Conservation (phyloP, 2,329 filamentous ascomycete genomes). For the Gnomoniopsis smithogilvyi region DNA sequence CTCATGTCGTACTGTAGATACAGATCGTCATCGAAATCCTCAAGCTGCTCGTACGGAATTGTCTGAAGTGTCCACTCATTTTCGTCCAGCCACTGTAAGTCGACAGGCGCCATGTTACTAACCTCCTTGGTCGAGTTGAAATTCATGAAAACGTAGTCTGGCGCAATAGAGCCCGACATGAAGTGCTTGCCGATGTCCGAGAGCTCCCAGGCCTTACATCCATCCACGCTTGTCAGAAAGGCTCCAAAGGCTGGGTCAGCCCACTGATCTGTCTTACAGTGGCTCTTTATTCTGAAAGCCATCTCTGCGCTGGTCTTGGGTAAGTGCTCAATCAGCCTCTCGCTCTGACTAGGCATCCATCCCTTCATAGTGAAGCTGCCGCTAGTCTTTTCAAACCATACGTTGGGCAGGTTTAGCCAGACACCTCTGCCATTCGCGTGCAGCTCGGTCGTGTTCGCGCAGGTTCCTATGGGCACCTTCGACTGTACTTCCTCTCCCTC, state of each 20-base stretch:
- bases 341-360: constrained; percentile 38
- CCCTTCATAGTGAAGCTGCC: constrained; percentile 40
- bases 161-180: constrained; percentile 30
- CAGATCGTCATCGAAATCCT: constrained; percentile 27
- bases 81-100: constrained; percentile 34
- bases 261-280: constrained; percentile 22
- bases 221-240: constrained; percentile 33
- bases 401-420: constrained; percentile 6
- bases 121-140: constrained; percentile 25
- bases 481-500: not conserved
- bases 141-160: constrained; percentile 38
- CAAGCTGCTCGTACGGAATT: constrained; percentile 38
- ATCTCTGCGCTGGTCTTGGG: constrained; percentile 31
- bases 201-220: constrained; percentile 45
- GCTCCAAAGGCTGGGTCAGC: constrained; percentile 24
- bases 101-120: constrained; percentile 23
- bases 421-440: constrained; percentile 4
- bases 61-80: constrained; percentile 39
- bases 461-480: not conserved
- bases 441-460: not conserved
- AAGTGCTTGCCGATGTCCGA: constrained; percentile 32
- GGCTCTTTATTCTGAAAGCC: constrained; percentile 23
- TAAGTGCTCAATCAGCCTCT: constrained; percentile 32
- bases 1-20: constrained; percentile 19
- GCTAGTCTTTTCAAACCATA: constrained; percentile 34